phyloP scores from a whole-genome alignment of 1,284 basidiomycete species.

The Fomitopsis pinicola region DNA sequence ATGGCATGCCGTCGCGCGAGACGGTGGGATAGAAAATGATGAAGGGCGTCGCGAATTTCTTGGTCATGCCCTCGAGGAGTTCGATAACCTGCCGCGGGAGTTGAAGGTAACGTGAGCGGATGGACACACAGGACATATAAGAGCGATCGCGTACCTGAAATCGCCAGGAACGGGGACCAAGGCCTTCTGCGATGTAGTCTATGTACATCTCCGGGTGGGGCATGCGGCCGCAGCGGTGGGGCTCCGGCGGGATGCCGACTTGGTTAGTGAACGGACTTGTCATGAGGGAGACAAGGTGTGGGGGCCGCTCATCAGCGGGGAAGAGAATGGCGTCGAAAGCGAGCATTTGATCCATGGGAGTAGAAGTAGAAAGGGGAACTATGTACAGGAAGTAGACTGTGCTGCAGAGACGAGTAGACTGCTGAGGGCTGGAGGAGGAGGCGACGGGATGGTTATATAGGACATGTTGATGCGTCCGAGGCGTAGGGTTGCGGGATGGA shows the following conservation, averaged over 20 bases:
- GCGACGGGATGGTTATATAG: not conserved
- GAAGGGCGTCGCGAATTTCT: constrained; percentile 71
- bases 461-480: not conserved
- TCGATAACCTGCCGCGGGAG: constrained; percentile 54
- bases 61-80: constrained; percentile 72
- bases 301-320: constrained; percentile 46
- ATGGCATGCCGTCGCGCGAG: constrained; percentile 73
- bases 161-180: constrained; percentile 64
- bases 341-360: constrained; percentile 54
- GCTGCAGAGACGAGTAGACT: not conserved
- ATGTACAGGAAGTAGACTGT: constrained; percentile 15
- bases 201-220: constrained; percentile 80
- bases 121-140: constrained; percentile 9
- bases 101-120: constrained; percentile 3
- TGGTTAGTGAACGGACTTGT: constrained; percentile 56
- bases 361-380: constrained; percentile 1
- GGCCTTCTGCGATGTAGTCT: constrained; percentile 75
- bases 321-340: constrained; percentile 51
- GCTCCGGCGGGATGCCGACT: constrained; percentile 27
- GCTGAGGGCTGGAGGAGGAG: constrained; percentile 8
- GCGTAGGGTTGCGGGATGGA: not conserved
- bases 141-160: constrained; percentile 48
- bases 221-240: constrained; percentile 42
- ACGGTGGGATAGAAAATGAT: constrained; percentile 72
- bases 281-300: constrained; percentile 66